A percentile compares a stretch with the other conserved stretches of the same genome.
Evolutionary conservation across 2,329 filamentous ascomycete genomes (phyloP).

Genomic region (Fusarium palustre): DNA sequence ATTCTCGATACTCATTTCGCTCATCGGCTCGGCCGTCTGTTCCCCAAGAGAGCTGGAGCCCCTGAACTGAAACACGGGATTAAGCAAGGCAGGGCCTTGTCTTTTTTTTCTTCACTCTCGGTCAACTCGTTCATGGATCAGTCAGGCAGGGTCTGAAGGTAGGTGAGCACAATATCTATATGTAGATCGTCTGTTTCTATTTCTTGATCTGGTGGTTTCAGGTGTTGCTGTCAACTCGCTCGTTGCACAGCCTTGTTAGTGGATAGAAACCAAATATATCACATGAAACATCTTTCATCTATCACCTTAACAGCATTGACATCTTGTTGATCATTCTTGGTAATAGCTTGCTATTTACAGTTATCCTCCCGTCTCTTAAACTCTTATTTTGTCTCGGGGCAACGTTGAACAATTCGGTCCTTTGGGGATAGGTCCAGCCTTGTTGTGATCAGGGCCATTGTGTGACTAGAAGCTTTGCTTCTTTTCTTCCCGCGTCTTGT

Average conservation of each 20-base stretch:
- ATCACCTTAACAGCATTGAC: background rate
- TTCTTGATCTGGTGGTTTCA: conserved; percentile 32
- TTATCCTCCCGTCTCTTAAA: background rate
- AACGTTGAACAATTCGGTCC: background rate
- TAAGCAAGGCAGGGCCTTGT: background rate
- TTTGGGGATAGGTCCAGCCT: background rate
- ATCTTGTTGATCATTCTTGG: background rate
- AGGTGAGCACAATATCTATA: background rate
- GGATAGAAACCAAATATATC: conserved; percentile 17
- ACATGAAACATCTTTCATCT: conserved; percentile 14
- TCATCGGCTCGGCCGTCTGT: conserved; percentile 5
- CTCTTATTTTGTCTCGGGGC: background rate
- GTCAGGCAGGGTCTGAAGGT: conserved; percentile 9
- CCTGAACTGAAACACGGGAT: conserved; percentile 24
- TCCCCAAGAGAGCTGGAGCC: conserved; percentile 8
- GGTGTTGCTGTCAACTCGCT: conserved; percentile 7
- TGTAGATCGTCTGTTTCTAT: conserved; percentile 9
- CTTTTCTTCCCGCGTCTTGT: background rate
- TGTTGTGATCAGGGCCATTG: background rate
- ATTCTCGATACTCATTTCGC: background rate
- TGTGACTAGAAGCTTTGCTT: background rate
- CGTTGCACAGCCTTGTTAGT: conserved; percentile 10
- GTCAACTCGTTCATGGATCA: background rate
- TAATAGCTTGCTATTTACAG: background rate
- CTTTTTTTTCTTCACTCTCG: background rate